Conservation (phyloP, 2,329 filamentous ascomycete genomes). For the Colletotrichum sp. region DNA sequence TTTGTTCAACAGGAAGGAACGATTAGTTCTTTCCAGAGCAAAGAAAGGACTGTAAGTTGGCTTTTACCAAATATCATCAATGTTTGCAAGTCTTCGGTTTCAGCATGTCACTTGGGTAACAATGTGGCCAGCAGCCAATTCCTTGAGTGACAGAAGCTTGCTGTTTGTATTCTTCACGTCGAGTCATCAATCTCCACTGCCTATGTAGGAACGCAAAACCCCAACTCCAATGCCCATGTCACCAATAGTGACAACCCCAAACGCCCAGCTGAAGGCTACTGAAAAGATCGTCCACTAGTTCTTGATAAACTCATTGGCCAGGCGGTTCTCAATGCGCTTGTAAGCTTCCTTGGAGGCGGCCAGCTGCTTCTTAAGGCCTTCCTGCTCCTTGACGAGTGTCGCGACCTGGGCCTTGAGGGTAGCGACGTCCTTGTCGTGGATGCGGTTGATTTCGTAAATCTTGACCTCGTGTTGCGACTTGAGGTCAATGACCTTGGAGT, state of each 20-base stretch:
- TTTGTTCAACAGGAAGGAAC: background rate
- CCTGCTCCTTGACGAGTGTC: background rate
- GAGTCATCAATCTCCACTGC: background rate
- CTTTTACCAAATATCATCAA: background rate
- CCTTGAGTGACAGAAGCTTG: background rate
- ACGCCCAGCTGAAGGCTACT: background rate
- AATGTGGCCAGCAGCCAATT: background rate
- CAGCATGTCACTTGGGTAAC: background rate
- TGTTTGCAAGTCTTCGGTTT: background rate
- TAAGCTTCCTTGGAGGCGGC: background rate
- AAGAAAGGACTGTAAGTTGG: background rate
- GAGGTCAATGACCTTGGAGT: background rate
- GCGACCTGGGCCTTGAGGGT: fast-evolving
- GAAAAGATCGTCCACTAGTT: background rate
- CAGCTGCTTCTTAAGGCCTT: background rate
- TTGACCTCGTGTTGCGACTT: background rate
- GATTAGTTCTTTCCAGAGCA: background rate
- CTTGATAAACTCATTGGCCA: background rate
- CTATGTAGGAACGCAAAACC: background rate
- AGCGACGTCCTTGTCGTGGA: background rate
- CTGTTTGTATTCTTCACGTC: background rate
- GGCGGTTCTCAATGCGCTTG: background rate
- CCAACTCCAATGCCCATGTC: background rate
- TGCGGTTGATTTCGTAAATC: fast-evolving
- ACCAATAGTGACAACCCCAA: background rate